phyloP scores from a whole-genome alignment of 495 filamentous ascomycete genomes.

The Xylona heveae region DNA sequence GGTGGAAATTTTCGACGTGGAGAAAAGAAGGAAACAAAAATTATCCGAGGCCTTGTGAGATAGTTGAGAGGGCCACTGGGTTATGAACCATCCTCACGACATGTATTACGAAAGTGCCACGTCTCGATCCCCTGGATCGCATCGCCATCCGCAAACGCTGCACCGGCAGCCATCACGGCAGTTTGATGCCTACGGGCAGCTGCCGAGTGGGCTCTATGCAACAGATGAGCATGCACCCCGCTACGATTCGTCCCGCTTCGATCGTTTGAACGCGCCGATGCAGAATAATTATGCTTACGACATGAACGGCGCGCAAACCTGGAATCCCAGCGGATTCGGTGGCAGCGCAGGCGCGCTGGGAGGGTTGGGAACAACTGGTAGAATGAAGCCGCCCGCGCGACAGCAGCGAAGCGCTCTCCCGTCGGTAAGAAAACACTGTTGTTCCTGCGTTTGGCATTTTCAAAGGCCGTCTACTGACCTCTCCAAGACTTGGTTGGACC shows the following conservation, averaged over 20 bases:
- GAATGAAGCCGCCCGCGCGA: conserved; percentile 4
- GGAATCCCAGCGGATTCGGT: conserved; percentile 31
- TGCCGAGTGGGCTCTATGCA: conserved; percentile 36
- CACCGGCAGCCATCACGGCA: conserved; percentile 46
- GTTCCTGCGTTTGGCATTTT: too few relatives aligned
- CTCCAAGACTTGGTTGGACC: conserved; percentile 38
- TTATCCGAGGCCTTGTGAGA: too few relatives aligned
- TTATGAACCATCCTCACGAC: conserved; percentile 34
- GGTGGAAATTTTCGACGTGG: too few relatives aligned
- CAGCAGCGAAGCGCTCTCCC: conserved; percentile 1
- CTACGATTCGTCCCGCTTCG: conserved; percentile 37
- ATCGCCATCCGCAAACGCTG: conserved; percentile 39
- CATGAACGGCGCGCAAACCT: conserved; percentile 39
- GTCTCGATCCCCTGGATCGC: conserved; percentile 37
- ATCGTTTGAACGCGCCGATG: conserved; percentile 33
- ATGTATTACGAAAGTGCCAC: conserved; percentile 37
- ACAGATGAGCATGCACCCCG: conserved; percentile 36
- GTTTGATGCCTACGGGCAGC: conserved; percentile 41
- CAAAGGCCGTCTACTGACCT: too few relatives aligned
- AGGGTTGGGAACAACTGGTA: conserved; percentile 2
- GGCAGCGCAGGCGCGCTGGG: conserved; percentile 11
- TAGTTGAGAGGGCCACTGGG: too few relatives aligned
- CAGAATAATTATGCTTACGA: conserved; percentile 35
- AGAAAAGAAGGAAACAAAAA: too few relatives aligned
- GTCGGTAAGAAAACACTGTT: conserved; percentile 4